Evolutionary conservation across 2,329 filamentous ascomycete genomes (phyloP), one percentile per base, ranked within the genome.

Genomic region (Paecilomyces variotii): DNA sequence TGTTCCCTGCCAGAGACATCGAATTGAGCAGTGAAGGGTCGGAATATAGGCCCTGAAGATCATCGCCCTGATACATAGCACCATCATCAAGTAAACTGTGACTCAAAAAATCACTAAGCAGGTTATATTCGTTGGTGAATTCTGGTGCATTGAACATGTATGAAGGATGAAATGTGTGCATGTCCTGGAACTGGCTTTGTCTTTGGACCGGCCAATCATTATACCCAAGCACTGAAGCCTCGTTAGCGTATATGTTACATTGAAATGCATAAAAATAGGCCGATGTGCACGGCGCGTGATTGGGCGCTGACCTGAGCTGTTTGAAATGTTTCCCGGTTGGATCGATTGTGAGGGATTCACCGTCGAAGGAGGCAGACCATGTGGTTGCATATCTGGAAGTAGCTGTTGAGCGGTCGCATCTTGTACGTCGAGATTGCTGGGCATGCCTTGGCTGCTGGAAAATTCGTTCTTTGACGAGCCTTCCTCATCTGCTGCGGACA

Each of bases 71-170:
- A 58, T 87, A 85, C 59, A 87, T 82, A 56, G 85, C 85, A 61
- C 84, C 85, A 72, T 96, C 92, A 76, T 97, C 92, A 63, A 97
- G 83, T 57, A 97, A 79, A 71, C 90, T 96, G 65, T 87, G 95
- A 74, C 92, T 94, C 61, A 99, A 83, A 72, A 97, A 97, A 74
- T 99, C 93, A 79, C 95, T 96, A 70, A 99, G 85, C 56, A 97
- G 80, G 72, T 97, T 96, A 74, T 96, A 97, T 79, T 99, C 94
- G 77, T 94, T 94, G 61, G 89, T 92, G 67, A 97, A 90, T 76
- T 99, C 94, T 62, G 91, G 90, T n/a, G 86, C 85, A 72, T 88
- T 88, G 77, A 97, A 95, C 88, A 96, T 92, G 79, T 94, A 97
- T 70, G 90, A 94, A 60, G 90, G 89, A 76, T 97, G 91, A 70